Conservation (phyloP, 768 basidiomycete species). For the Filobasidium floriforme region DNA sequence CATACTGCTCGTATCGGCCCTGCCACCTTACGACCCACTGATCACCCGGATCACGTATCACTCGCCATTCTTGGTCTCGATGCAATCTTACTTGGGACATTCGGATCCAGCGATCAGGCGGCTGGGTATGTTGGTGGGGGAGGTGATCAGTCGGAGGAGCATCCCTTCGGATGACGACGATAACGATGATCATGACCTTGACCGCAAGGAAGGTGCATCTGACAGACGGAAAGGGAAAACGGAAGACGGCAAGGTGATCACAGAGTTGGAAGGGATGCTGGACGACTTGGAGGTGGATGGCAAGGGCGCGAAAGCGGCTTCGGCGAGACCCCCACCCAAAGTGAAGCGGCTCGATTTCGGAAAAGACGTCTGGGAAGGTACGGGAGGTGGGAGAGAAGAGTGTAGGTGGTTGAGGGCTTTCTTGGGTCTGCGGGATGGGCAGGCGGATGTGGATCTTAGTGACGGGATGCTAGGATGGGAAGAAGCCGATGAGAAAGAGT, state of each 20-base stretch:
- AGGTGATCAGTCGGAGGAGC: slow-evolving; percentile 50
- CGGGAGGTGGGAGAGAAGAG: slow-evolving; percentile 60
- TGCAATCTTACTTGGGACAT: slow-evolving; percentile 71
- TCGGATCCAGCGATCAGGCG: slow-evolving; percentile 66
- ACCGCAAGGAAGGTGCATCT: neutral
- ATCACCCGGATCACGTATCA: slow-evolving; percentile 39
- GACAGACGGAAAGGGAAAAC: neutral
- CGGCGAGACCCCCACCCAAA: neutral
- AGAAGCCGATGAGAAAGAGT: neutral
- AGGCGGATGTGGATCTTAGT: slow-evolving; percentile 23
- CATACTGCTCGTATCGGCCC: slow-evolving; percentile 58
- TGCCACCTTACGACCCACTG: slow-evolving; percentile 52
- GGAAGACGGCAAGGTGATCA: neutral
- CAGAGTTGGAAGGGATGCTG: slow-evolving; percentile 20
- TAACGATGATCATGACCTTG: neutral
- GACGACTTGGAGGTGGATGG: slow-evolving; percentile 10
- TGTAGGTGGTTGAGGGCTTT: slow-evolving; percentile 55
- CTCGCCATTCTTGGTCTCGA: slow-evolving; percentile 56
- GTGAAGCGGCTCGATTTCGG: slow-evolving; percentile 54
- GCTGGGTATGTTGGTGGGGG: slow-evolving; percentile 88
- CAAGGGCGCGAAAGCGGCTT: neutral
- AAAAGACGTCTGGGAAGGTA: slow-evolving; percentile 65
- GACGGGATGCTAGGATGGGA: slow-evolving; percentile 33
- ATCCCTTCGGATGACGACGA: slow-evolving; percentile 23
- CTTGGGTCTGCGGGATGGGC: slow-evolving; percentile 27